Evolutionary conservation across 306 rosid species (phyloP).

Genomic region (Cyclanthera cordifolia): DNA sequence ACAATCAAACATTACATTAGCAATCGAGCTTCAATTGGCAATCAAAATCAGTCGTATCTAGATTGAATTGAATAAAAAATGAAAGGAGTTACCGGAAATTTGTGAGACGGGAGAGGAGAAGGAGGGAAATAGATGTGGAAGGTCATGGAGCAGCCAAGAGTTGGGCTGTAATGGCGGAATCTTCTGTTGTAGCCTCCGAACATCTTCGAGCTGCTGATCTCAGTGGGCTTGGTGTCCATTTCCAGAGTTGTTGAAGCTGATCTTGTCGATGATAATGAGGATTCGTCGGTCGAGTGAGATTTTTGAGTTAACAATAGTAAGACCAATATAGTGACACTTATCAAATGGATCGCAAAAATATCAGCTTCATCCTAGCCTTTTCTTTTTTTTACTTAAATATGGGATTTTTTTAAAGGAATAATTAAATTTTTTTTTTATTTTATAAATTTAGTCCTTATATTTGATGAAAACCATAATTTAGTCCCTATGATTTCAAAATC

Average conservation of each 20-base stretch:
- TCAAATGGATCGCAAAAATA: no score
- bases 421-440: no score
- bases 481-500: no score
- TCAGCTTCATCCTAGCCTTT: no score
- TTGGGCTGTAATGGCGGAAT: slow-evolving; percentile 71
- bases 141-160: slow-evolving; percentile 87
- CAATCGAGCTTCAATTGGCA: not conserved
- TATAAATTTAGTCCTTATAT: no score
- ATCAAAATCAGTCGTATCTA: not conserved
- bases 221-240: slow-evolving; percentile 49
- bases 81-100: slow-evolving; percentile 54
- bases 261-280: no score
- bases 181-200: slow-evolving; percentile 80
- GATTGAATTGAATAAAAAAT: not conserved
- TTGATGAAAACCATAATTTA: no score
- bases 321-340: no score
- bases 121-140: slow-evolving; percentile 79
- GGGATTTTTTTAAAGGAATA: no score
- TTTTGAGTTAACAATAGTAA: no score
- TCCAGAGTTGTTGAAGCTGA: not conserved
- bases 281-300: no score
- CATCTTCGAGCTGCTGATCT: slow-evolving; percentile 64
- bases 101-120: slow-evolving; percentile 37
- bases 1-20: not conserved
- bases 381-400: no score